These are phyloP conservation scores for Byssochlamys sp. DNA, from an alignment of 2,329 filamentous ascomycete species.

Conservation along the genomic window DNA sequence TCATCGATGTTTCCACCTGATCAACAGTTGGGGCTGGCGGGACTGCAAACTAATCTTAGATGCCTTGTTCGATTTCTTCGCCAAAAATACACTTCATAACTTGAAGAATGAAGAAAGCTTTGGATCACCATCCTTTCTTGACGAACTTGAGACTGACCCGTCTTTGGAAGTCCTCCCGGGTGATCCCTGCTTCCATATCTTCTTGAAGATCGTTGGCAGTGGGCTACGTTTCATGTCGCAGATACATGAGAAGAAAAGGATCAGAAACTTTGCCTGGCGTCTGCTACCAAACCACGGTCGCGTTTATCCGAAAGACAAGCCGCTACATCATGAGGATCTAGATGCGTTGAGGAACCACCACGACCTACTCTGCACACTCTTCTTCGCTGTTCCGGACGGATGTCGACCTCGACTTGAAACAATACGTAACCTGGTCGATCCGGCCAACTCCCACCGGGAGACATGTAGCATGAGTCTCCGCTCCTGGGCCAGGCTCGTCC, in stretches of 20 bases:
- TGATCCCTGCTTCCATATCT: conserved; percentile 50
- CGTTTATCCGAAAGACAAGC: conserved; percentile 50
- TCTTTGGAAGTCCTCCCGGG: conserved; percentile 35
- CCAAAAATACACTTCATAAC: conserved; percentile 42
- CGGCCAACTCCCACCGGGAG: conserved; percentile 48
- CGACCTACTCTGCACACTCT: conserved; percentile 51
- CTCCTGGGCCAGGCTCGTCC: conserved; percentile 48
- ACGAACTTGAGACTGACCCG: conserved; percentile 37
- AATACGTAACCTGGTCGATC: conserved; percentile 47
- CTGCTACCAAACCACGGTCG: conserved; percentile 52
- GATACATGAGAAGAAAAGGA: conserved; percentile 43
- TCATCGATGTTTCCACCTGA: conserved; percentile 44
- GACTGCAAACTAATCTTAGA: conserved; percentile 47
- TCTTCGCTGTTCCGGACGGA: conserved; percentile 46
- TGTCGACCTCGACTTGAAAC: conserved; percentile 45
- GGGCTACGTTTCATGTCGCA: conserved; percentile 40
- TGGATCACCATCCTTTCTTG: conserved; percentile 47
- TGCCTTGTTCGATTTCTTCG: conserved; percentile 52
- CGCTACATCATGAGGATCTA: conserved; percentile 44
- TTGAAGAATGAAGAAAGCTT: conserved; percentile 43
- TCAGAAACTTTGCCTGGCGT: conserved; percentile 48
- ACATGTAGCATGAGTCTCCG: conserved; percentile 50
- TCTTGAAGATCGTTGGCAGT: conserved; percentile 47
- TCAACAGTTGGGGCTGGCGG: conserved; percentile 49
- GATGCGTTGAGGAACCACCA: conserved; percentile 53